phyloP scores from a whole-genome alignment of 2,329 filamentous ascomycete species.

The Seiridium unicorne region DNA sequence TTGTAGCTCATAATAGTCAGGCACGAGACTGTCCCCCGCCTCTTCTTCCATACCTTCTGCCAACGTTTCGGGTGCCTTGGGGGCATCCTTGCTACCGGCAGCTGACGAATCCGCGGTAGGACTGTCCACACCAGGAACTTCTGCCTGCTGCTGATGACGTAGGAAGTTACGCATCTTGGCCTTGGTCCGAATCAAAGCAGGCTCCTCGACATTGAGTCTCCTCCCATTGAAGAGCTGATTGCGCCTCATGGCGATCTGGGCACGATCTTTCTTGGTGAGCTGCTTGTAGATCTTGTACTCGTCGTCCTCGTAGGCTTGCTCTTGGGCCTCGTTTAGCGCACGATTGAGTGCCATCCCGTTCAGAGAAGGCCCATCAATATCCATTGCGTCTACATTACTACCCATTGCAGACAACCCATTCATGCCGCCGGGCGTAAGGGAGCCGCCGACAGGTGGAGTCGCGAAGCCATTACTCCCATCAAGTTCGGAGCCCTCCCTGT shows the following conservation, averaged over 20 bases:
- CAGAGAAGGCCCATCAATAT: constrained; percentile 75
- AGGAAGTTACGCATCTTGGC: constrained; percentile 88
- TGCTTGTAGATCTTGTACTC: constrained; percentile 99
- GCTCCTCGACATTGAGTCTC: constrained; percentile 82
- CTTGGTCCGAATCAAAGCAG: constrained; percentile 80
- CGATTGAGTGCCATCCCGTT: constrained; percentile 64
- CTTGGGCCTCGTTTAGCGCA: constrained; percentile 62
- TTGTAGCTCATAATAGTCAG: constrained; percentile 91
- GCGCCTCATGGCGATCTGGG: constrained; percentile 79
- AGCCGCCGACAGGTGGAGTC: constrained; percentile 75
- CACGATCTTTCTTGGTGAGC: constrained; percentile 94
- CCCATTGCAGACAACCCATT: constrained; percentile 66
- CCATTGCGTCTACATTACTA: constrained; percentile 82
- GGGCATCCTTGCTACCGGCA: constrained; percentile 45
- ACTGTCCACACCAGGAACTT: constrained; percentile 42
- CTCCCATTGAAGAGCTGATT: constrained; percentile 83
- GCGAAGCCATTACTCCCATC: constrained; percentile 84
- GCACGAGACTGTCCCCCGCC: constrained; percentile 78
- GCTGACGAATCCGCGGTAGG: constrained; percentile 40
- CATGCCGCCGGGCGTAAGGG: constrained; percentile 70
- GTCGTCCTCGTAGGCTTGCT: constrained; percentile 84
- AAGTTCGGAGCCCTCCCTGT: constrained; percentile 74
- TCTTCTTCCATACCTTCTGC: constrained; percentile 93
- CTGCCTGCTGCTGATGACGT: constrained; percentile 72
- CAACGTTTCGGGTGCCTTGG: constrained; percentile 67